A percentile compares a stretch with the other conserved stretches of the same genome.
Conservation (phyloP, 2,329 filamentous ascomycete genomes). For the Fusarium ambrosium region DNA sequence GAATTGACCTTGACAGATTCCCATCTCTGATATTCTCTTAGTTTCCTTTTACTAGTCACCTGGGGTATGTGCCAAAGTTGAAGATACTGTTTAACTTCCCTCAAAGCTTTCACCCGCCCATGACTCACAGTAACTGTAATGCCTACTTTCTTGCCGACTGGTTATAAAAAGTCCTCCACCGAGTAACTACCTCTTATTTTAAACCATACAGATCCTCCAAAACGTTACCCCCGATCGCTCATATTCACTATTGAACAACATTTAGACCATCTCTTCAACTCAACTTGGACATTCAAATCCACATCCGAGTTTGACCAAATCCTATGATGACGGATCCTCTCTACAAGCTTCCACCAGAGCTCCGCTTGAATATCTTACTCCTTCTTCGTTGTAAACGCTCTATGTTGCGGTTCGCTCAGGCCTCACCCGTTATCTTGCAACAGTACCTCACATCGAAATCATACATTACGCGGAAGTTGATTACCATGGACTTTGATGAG, state of each 20-base stretch:
- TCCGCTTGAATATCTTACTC: constrained; percentile 9
- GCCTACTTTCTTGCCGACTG: neutral
- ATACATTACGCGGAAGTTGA: neutral
- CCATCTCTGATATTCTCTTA: too few species aligned
- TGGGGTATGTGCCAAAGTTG: neutral
- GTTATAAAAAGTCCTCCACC: neutral
- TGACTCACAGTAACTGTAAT: neutral
- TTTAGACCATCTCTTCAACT: neutral
- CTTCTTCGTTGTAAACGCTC: constrained; percentile 8
- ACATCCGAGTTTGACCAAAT: neutral
- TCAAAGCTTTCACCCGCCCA: neutral
- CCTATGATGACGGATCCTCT: constrained; percentile 16
- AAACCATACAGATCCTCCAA: neutral
- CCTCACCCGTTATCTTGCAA: constrained; percentile 20
- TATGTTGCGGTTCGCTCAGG: constrained; percentile 6
- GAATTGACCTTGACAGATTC: too few species aligned
- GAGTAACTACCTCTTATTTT: neutral
- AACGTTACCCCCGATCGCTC: neutral
- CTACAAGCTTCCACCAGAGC: constrained; percentile 10
- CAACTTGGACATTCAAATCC: neutral
- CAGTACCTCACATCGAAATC: constrained; percentile 6
- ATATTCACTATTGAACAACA: neutral
- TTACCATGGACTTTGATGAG: constrained; percentile 8
- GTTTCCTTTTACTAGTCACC: too few species aligned
- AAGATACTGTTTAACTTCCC: neutral